phyloP scores from a whole-genome alignment of 345 rosid species.

The Sisymbrium irio region DNA sequence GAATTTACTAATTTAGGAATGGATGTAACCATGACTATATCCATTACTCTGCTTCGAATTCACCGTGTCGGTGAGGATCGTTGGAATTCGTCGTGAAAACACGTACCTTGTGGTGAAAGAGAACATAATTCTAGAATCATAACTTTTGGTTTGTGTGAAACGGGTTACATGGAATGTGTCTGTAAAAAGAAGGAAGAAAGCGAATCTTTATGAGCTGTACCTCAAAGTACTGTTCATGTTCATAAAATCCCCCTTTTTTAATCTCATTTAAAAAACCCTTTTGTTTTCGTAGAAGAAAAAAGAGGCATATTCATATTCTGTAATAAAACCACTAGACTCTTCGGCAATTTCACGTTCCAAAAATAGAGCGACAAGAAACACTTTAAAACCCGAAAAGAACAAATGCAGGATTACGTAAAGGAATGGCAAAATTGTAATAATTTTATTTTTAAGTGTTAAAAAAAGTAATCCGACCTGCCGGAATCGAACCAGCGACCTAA shows the following conservation, averaged over 20 bases:
- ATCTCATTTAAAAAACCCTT: neutral
- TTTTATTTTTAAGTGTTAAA: too few species aligned
- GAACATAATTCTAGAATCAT: conserved; percentile 14
- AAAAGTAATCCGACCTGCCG: conserved; percentile 27
- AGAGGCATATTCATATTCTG: neutral
- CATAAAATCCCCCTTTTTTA: too few species aligned
- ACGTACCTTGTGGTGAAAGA: neutral
- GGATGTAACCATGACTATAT: neutral
- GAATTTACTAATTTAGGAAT: neutral
- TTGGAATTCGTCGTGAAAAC: neutral
- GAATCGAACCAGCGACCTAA: conserved; percentile 38
- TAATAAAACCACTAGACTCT: neutral
- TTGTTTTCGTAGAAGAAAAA: neutral
- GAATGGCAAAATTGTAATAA: neutral
- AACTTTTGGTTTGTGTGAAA: neutral
- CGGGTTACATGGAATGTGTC: neutral
- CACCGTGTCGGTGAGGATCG: neutral
- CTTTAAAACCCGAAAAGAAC: neutral
- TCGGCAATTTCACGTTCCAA: neutral
- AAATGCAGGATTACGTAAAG: neutral
- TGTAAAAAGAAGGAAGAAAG: neutral
- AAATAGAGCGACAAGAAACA: neutral
- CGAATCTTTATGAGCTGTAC: too few species aligned
- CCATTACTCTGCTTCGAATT: too few species aligned
- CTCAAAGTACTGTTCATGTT: too few species aligned